These are phyloP conservation scores for Calonectria pseudoturangicola DNA, from an alignment of 2,329 filamentous ascomycete species.

Conservation along the genomic window DNA sequence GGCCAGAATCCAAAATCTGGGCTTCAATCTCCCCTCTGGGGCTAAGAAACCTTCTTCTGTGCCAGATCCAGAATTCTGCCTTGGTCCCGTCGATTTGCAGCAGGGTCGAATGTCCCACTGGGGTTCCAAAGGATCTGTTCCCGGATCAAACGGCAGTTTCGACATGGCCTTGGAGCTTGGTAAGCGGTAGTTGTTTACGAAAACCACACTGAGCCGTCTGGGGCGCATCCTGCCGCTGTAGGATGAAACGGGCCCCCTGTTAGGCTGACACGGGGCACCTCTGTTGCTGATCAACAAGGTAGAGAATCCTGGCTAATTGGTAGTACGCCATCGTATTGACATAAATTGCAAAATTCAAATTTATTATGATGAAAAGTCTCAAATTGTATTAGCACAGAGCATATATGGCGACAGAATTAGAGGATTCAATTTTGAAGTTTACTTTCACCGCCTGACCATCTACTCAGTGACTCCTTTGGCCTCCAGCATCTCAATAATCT, in stretches of 20 bases:
- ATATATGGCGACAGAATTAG: neutral
- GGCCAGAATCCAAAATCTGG: neutral
- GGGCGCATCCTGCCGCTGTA: neutral
- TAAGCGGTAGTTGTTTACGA: neutral
- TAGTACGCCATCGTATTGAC: neutral
- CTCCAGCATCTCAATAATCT: no score
- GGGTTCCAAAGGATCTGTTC: neutral
- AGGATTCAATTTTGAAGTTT: no score
- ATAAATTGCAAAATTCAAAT: neutral
- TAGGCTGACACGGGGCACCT: neutral
- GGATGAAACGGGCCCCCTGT: neutral
- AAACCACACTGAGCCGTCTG: neutral
- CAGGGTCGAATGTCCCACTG: neutral
- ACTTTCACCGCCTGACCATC: no score
- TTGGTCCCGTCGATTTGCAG: neutral
- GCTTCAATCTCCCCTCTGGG: neutral
- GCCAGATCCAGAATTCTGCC: conserved; percentile 4
- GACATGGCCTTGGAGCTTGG: neutral
- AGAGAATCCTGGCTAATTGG: neutral
- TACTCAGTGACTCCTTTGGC: no score
- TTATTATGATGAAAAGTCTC: neutral
- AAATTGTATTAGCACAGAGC: neutral
- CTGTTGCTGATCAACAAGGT: neutral
- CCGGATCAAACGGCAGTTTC: conserved; percentile 13
- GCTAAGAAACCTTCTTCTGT: conserved; percentile 1